Percentiles rank a stretch among this genome's conserved stretches.
These are phyloP conservation scores for Plasmodium gonderi DNA, from an alignment of 169 alveolate species.

Conservation along the genomic window DNA sequence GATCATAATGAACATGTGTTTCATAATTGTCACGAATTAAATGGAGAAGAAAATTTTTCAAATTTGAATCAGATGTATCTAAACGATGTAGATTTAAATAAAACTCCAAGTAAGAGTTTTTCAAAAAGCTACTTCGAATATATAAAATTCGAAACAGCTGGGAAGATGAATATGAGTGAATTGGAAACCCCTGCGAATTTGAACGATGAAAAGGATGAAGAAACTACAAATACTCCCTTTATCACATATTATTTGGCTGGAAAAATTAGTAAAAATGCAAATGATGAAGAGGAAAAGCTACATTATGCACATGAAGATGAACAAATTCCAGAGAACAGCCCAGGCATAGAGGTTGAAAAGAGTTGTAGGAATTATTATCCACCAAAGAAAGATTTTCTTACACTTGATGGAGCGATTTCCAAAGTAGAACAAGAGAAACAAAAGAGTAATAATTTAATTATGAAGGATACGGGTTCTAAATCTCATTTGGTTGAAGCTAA, in stretches of 20 bases:
- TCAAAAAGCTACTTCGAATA: conserved; percentile 61
- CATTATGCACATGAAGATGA: background rate
- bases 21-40: background rate
- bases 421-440: background rate
- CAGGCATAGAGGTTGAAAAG: background rate
- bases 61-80: conserved; percentile 22
- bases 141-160: conserved; percentile 74
- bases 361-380: background rate
- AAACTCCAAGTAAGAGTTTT: conserved; percentile 66
- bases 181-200: conserved; percentile 69
- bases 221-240: conserved; percentile 47
- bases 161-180: conserved; percentile 75
- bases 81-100: conserved; percentile 59
- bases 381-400: background rate
- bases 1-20: background rate
- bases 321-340: background rate
- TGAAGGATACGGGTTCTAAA: background rate
- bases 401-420: background rate
- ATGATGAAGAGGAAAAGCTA: conserved; percentile 1
- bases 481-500: background rate
- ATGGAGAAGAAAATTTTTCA: background rate
- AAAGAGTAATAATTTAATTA: background rate
- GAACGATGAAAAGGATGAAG: conserved; percentile 62
- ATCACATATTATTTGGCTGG: conserved; percentile 72
- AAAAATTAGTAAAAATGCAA: background rate